phyloP scores from a whole-genome alignment of 805 yeast genomes.

The Brettanomyces naardenensis region DNA sequence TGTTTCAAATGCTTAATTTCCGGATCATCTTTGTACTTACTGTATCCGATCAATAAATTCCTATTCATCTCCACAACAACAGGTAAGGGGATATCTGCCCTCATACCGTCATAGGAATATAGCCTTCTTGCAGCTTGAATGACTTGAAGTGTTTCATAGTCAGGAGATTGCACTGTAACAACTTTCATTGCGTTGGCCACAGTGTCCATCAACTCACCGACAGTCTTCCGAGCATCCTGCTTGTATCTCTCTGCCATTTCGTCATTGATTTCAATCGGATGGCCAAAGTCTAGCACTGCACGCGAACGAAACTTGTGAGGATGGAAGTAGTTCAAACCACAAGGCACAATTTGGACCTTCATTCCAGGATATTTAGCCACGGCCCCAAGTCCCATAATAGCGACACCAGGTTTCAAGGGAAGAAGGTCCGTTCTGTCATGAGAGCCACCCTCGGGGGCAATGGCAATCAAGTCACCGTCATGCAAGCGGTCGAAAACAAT shows the following conservation, averaged over 20 bases:
- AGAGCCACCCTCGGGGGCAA: slow-evolving; percentile 99
- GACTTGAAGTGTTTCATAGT: slow-evolving; percentile 82
- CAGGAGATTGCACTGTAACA: slow-evolving; percentile 81
- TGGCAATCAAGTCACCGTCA: slow-evolving; percentile 73
- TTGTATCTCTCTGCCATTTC: slow-evolving; percentile 58
- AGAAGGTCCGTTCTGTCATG: slow-evolving; percentile 88
- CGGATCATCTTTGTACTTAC: slow-evolving; percentile 64
- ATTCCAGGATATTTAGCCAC: slow-evolving; percentile 56
- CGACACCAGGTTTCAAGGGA: slow-evolving; percentile 95
- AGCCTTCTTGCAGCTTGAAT: slow-evolving; percentile 89
- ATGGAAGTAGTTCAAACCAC: slow-evolving; percentile 95
- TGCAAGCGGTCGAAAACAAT: slow-evolving; percentile 71
- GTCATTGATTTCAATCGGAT: slow-evolving; percentile 60
- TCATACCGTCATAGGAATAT: slow-evolving; percentile 43
- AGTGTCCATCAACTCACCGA: slow-evolving; percentile 54
- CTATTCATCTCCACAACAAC: slow-evolving; percentile 86
- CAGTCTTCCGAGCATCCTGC: slow-evolving; percentile 60
- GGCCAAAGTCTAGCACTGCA: slow-evolving; percentile 91
- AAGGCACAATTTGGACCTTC: slow-evolving; percentile 81
- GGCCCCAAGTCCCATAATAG: slow-evolving; percentile 95
- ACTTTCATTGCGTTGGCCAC: slow-evolving; percentile 64
- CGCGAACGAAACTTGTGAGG: slow-evolving; percentile 93
- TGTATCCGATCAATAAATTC: slow-evolving; percentile 75
- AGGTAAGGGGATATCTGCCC: slow-evolving; percentile 58
- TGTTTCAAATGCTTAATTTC: slow-evolving; percentile 52